Evolutionary conservation across 148 eudicot genomes (phyloP), one percentile per base, ranked within the genome.

Genomic region (Rhododendron kiyosumense): DNA sequence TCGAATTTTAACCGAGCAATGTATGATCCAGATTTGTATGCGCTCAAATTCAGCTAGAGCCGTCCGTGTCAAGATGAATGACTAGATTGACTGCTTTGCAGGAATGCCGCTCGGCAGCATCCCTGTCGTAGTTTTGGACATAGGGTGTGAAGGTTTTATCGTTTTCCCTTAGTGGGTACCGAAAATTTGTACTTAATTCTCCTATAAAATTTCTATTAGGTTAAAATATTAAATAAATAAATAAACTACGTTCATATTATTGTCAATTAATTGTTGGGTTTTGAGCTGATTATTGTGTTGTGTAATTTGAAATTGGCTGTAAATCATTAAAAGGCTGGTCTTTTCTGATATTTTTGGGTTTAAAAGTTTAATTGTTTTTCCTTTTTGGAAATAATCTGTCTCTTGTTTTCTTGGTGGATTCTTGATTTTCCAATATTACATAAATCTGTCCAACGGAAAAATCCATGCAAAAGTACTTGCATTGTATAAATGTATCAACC

Each of bases 1-100:
- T 38, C 6, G 5, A 0, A 38, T 38, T 38, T 38, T 36, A 32
- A 36, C 41, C 5, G 7, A 38, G 7, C 43, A 38, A 38, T 38
- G 0, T 0, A 41, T 6, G 1, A 0, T 41, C 6, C 45, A 41
- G 8, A 41, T 41, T 41, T 41, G 6, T 41, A 41, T 41, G 43
- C 0, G 7, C 1, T 41, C 45, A 41, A 1, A 41, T 41, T 41
- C 45, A 6, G 6, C 8, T 7, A 0, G 7, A 41, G 7, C 1
- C 45, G 1, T 5, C 45, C 45, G 0, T 41, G 45, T 1, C 7
- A 0, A 5, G 0, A 41, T 41, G 45, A 41, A 5, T 0, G 7
- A 0, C 7, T 7, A 41, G 7, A 41, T 41, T 41, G 45, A 1
- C 45, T 7, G 7, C 45, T 41, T 41, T 41, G 45, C 45, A 41